Conservation (phyloP, 345 rosid genomes). For the Eucalyptus erythrocorys region DNA sequence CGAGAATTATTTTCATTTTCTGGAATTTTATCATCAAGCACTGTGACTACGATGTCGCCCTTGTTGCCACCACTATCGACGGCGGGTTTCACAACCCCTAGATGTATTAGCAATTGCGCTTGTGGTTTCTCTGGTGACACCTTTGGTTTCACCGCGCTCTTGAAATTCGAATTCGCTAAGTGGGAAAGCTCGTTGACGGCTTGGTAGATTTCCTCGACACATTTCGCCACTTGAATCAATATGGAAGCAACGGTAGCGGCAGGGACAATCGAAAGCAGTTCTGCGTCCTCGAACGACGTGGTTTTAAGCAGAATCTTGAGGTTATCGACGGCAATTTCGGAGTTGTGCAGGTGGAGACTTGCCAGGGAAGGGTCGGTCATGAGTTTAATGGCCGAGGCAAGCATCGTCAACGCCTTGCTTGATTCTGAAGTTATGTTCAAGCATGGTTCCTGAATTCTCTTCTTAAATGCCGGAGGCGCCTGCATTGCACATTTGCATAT, state of each 20-base stretch:
- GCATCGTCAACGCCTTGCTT: slow-evolving; percentile 40
- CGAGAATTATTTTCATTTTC: not conserved
- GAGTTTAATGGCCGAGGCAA: slow-evolving; percentile 39
- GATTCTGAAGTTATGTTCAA: slow-evolving; percentile 28
- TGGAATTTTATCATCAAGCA: slow-evolving; percentile 3
- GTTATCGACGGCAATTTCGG: slow-evolving; percentile 32
- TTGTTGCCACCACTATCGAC: slow-evolving; percentile 3
- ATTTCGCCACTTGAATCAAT: slow-evolving; percentile 31
- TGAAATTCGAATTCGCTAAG: slow-evolving; percentile 45
- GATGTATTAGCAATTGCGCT: slow-evolving; percentile 28
- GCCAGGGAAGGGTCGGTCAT: slow-evolving; percentile 32
- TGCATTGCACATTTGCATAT: slow-evolving; percentile 4
- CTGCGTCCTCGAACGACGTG: slow-evolving; percentile 4
- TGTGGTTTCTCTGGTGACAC: slow-evolving; percentile 20
- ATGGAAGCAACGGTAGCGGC: slow-evolving; percentile 50
- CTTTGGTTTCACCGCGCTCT: slow-evolving; percentile 13
- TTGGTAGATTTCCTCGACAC: slow-evolving; percentile 34
- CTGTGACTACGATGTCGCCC: slow-evolving; percentile 22
- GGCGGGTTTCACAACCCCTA: slow-evolving; percentile 45
- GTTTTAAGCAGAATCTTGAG: slow-evolving; percentile 28
- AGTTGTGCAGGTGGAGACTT: slow-evolving; percentile 25
- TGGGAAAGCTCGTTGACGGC: slow-evolving; percentile 41
- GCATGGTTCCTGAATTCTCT: slow-evolving; percentile 33
- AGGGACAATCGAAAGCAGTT: slow-evolving; percentile 34
- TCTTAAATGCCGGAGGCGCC: slow-evolving; percentile 33